phyloP scores from a whole-genome alignment of 2,329 filamentous ascomycete genomes.

The Cladophialophora exuberans region DNA sequence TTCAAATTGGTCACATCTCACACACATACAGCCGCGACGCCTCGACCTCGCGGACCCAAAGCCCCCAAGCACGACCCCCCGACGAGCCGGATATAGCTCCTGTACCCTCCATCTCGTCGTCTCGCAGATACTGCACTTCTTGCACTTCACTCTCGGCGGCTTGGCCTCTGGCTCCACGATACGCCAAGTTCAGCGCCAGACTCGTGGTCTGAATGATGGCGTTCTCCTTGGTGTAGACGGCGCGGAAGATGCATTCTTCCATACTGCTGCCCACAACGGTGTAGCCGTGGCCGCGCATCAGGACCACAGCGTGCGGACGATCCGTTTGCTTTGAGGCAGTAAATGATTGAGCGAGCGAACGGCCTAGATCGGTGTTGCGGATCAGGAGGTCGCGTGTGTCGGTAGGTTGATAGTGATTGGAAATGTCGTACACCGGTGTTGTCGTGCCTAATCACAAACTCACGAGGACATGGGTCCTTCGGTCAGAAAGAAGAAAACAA shows the following conservation, averaged over 20 bases:
- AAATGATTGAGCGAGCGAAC: constrained; percentile 41
- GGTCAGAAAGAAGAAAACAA: too few species aligned
- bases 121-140: constrained; percentile 18
- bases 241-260: constrained; percentile 45
- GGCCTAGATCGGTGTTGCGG: constrained; percentile 40
- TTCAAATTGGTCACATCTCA: too few species aligned
- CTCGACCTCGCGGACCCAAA: constrained; percentile 26
- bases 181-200: background rate
- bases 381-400: constrained; percentile 46
- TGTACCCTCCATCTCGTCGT: constrained; percentile 17
- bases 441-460: too few species aligned
- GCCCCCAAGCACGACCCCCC: constrained; percentile 17
- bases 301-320: constrained; percentile 37
- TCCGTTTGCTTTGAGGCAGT: constrained; percentile 10
- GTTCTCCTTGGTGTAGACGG: constrained; percentile 51
- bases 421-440: constrained; percentile 40
- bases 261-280: constrained; percentile 44
- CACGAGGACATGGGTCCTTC: too few species aligned
- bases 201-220: constrained; percentile 45
- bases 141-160: too few species aligned
- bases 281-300: constrained; percentile 53
- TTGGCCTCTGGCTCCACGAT: background rate
- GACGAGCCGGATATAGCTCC: constrained; percentile 3
- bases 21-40: constrained; percentile 19
- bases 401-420: constrained; percentile 30